phyloP scores from a whole-genome alignment of 768 basidiomycete genomes.

The Hebeloma cylindrosporum region DNA sequence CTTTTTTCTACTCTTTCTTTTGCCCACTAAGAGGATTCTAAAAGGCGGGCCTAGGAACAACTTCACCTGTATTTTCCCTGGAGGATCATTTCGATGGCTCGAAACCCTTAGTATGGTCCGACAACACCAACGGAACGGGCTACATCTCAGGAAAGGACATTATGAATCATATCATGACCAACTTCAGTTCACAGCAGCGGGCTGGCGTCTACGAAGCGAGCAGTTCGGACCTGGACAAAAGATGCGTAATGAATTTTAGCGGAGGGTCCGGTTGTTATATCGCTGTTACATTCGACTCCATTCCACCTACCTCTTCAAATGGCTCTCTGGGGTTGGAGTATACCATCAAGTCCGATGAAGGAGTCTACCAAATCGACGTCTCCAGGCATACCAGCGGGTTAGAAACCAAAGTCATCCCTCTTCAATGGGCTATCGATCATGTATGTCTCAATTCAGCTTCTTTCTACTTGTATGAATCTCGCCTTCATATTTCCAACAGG shows the following conservation, averaged over 20 bases:
- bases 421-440: slow-evolving; percentile 78
- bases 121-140: slow-evolving; percentile 56
- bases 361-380: slow-evolving; percentile 64
- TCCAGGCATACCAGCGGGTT: slow-evolving; percentile 63
- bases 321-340: slow-evolving; percentile 52
- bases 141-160: slow-evolving; percentile 55
- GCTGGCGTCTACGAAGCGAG: slow-evolving; percentile 47
- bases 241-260: slow-evolving; percentile 75
- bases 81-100: slow-evolving; percentile 51
- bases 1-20: slow-evolving; percentile 37
- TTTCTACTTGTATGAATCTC: slow-evolving; percentile 12
- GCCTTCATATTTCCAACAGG: slow-evolving; percentile 39
- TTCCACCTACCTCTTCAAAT: slow-evolving; percentile 45
- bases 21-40: not conserved
- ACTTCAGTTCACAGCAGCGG: slow-evolving; percentile 48
- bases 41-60: slow-evolving; percentile 61
- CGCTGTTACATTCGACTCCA: slow-evolving; percentile 58
- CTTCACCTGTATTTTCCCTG: slow-evolving; percentile 49
- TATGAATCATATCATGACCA: slow-evolving; percentile 56
- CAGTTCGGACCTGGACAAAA: slow-evolving; percentile 43
- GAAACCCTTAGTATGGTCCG: slow-evolving; percentile 61
- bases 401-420: slow-evolving; percentile 62
- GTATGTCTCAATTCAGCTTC: slow-evolving; percentile 33
- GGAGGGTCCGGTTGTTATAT: slow-evolving; percentile 68
- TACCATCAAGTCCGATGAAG: slow-evolving; percentile 67